A percentile compares a stretch with the other conserved stretches of the same genome.
These are phyloP conservation scores for Diaporthe sp. DNA, from an alignment of 2,329 filamentous ascomycete genomes.

Conservation along the genomic window DNA sequence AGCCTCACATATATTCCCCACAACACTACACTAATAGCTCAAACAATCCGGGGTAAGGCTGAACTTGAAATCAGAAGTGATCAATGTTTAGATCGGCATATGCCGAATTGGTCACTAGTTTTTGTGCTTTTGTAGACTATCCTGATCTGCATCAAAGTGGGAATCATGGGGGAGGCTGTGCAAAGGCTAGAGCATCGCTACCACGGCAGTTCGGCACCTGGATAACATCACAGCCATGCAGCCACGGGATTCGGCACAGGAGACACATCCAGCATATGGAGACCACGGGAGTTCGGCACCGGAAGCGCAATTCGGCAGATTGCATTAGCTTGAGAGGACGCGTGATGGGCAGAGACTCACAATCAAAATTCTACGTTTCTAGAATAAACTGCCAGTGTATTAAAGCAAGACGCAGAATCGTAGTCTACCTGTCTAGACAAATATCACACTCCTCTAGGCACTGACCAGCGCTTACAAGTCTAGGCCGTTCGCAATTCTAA, in stretches of 20 bases:
- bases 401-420: no score
- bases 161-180: constrained; percentile 27
- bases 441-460: not conserved
- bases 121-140: not conserved
- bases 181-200: constrained; percentile 4
- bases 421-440: no score
- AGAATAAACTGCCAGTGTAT: no score
- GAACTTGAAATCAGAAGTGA: not conserved
- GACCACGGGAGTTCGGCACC: not conserved
- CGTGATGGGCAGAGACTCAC: no score
- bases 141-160: not conserved
- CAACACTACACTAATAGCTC: not conserved
- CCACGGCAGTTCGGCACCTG: constrained; percentile 6
- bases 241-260: constrained; percentile 2
- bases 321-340: not conserved
- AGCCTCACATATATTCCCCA: not conserved
- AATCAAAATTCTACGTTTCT: no score
- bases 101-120: not conserved
- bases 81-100: not conserved
- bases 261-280: not conserved
- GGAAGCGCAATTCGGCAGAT: not conserved
- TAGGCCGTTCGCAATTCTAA: not conserved
- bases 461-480: not conserved
- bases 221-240: not conserved
- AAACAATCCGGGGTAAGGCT: not conserved